These are phyloP conservation scores for Metschnikowia baotianmanensis DNA, from an alignment of 805 yeast species.

Conservation along the genomic window DNA sequence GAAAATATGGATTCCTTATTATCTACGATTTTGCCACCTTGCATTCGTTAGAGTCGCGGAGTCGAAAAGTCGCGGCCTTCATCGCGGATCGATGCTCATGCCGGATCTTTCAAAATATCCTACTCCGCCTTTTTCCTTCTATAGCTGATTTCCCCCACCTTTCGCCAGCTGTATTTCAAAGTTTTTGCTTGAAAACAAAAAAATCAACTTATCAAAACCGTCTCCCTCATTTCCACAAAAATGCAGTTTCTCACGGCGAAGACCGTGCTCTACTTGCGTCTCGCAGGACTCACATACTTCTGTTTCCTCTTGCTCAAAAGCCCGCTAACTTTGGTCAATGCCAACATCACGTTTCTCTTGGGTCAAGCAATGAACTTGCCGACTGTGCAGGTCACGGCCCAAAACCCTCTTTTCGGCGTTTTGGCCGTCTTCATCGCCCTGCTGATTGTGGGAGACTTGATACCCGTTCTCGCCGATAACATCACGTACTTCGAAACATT, in stretches of 20 bases:
- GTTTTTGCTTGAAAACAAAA: too few relatives aligned
- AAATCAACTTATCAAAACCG: neutral
- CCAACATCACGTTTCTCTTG: slow-evolving; percentile 49
- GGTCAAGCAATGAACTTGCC: slow-evolving; percentile 60
- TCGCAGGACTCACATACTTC: slow-evolving; percentile 41
- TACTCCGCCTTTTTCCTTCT: too few relatives aligned
- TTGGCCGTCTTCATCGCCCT: slow-evolving; percentile 46
- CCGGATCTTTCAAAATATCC: too few relatives aligned
- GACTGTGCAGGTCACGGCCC: slow-evolving; percentile 26
- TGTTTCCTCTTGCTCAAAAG: slow-evolving; percentile 49
- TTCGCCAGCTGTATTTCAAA: too few relatives aligned
- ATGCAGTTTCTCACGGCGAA: slow-evolving; percentile 56
- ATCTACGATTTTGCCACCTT: too few relatives aligned
- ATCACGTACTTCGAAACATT: slow-evolving; percentile 54
- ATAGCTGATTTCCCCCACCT: too few relatives aligned
- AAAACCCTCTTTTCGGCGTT: slow-evolving; percentile 49
- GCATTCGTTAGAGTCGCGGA: too few relatives aligned
- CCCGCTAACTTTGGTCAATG: slow-evolving; percentile 42
- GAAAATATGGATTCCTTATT: too few relatives aligned
- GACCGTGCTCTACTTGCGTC: slow-evolving; percentile 47
- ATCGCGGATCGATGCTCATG: too few relatives aligned
- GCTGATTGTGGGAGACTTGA: slow-evolving; percentile 50
- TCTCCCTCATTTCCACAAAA: neutral
- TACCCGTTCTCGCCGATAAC: slow-evolving; percentile 47
- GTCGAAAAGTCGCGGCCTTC: too few relatives aligned